A percentile compares a stretch with the other conserved stretches of the same genome.
phyloP scores from a whole-genome alignment of 768 basidiomycete species.

The Termitomyces sp. region DNA sequence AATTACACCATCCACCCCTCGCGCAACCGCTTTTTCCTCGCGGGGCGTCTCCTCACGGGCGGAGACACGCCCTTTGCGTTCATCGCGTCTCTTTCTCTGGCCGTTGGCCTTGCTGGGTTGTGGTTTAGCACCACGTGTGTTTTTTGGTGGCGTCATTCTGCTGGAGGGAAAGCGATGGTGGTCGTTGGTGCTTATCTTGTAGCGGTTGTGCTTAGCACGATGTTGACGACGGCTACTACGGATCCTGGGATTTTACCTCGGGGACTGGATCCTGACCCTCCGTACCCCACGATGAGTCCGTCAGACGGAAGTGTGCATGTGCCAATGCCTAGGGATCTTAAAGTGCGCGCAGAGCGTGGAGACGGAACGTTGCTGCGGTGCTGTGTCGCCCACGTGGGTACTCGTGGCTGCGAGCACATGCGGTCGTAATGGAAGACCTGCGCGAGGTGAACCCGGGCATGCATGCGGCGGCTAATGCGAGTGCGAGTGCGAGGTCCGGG shows the following conservation, averaged over 20 bases:
- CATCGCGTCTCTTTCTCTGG: slow-evolving; percentile 52
- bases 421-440: slow-evolving; percentile 62
- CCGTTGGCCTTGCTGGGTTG: slow-evolving; percentile 64
- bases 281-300: slow-evolving; percentile 57
- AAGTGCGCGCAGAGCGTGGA: slow-evolving; percentile 72
- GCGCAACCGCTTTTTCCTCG: slow-evolving; percentile 69
- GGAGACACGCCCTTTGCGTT: slow-evolving; percentile 88
- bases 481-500: neutral
- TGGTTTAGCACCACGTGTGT: slow-evolving; percentile 89
- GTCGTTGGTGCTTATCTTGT: slow-evolving; percentile 45
- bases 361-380: slow-evolving; percentile 67
- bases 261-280: slow-evolving; percentile 81
- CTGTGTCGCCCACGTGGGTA: slow-evolving; percentile 77
- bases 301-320: slow-evolving; percentile 56
- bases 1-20: slow-evolving; percentile 67
- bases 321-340: slow-evolving; percentile 79
- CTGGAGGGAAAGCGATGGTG: slow-evolving; percentile 35
- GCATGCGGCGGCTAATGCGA: slow-evolving; percentile 1
- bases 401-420: slow-evolving; percentile 71
- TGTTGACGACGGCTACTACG: slow-evolving; percentile 74
- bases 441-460: slow-evolving; percentile 70
- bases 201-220: slow-evolving; percentile 64
- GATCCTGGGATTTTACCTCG: slow-evolving; percentile 91
- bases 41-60: slow-evolving; percentile 73
- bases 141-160: slow-evolving; percentile 80